Evolutionary conservation across 306 rosid genomes (phyloP), one percentile per base, ranked within the genome.

Genomic region (Medicago ruthenica): DNA sequence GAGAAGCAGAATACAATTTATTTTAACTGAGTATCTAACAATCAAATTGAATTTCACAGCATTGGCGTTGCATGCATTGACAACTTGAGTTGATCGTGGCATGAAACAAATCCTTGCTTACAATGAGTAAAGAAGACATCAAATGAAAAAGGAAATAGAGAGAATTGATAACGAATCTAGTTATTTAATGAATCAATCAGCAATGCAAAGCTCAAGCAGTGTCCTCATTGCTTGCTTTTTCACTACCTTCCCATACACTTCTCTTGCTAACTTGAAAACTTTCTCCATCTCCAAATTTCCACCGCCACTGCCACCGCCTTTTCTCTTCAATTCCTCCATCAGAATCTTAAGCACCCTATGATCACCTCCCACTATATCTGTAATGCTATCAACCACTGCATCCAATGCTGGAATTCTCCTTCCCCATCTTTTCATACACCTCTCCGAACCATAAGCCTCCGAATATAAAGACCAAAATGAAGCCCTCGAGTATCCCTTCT

Each of bases 371-470:
- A 86, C 86, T 2, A 82, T 89, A 13, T 89, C 94, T 3, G 24
- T 81, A 15, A 95, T 51, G 42, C 96, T 89, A 37, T 90, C 88
- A 65, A 83, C 85, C 79, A 79, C 92, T 0, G 55, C 73, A 9
- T 86, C 90, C 65, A 61, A 14, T 0, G 85, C 81, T 0, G 90
- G 97, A 79, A 91, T 86, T 61, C 86, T 63, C 61, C 92, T 83
- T n/a, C 93, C 92, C 98, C 97, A 91, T 63, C 86, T 87, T 77
- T 83, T 87, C 86, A 87, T 79, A 3, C 61, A 61, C 80, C 86
- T 91, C 21, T 91, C 96, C 0, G 90, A 83, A 57, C 89, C 64
- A 24, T 87, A 89, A 57, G 74, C 74, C 76, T 88, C 83, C 1
- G 66, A 82, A 65, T 83, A 91, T 3, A 89, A 88, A 45, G 48